Evolutionary conservation across 148 eudicot genomes (phyloP).

Genomic region (Rhododendron henanense): DNA sequence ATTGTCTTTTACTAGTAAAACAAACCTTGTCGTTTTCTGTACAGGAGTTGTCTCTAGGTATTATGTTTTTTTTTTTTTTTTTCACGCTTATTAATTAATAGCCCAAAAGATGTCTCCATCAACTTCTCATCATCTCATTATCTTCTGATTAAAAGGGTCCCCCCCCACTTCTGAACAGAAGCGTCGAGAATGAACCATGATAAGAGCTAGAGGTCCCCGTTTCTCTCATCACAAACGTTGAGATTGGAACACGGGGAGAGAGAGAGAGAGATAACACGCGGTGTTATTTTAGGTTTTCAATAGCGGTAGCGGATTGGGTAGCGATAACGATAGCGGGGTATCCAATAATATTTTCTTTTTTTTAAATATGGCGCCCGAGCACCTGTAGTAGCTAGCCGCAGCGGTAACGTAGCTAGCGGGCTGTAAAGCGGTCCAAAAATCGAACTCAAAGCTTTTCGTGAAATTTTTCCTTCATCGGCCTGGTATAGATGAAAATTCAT

Average conservation of each 20-base stretch:
- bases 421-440: no score
- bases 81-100: not conserved
- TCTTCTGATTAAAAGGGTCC: not conserved
- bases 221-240: not conserved
- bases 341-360: no score
- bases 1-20: not conserved
- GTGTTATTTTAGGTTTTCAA: no score
- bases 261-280: not conserved
- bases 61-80: not conserved
- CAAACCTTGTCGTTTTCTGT: constrained; percentile 6
- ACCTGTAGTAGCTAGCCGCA: no score
- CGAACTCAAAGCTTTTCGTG: no score
- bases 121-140: constrained; percentile 7
- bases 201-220: not conserved
- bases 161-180: not conserved
- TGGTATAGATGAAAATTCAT: no score
- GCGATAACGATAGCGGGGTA: not conserved
- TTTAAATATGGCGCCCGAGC: no score
- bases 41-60: not conserved
- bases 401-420: no score
- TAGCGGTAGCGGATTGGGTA: no score
- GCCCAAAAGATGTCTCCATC: constrained; percentile 1
- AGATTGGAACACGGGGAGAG: not conserved
- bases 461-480: no score
- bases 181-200: not conserved